Conservation (phyloP, 352 stramenopile genomes). For the Globisporangium viniferum region DNA sequence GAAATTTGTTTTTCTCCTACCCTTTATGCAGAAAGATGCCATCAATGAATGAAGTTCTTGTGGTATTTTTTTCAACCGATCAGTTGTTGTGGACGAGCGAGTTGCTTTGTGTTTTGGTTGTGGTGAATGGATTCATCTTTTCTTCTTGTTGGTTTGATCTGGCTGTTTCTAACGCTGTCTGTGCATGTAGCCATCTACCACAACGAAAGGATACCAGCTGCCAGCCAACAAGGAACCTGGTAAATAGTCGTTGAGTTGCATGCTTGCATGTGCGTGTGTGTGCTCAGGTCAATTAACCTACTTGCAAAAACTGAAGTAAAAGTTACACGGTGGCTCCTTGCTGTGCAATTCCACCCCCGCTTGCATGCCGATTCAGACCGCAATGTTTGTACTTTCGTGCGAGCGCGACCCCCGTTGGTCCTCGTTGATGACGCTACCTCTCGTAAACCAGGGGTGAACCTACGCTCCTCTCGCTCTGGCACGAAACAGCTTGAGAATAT, state of each 20-base stretch:
- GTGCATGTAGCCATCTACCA: neutral
- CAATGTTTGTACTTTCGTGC: too few species aligned
- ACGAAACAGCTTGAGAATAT: too few species aligned
- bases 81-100: neutral
- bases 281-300: neutral
- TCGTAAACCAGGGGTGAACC: too few species aligned
- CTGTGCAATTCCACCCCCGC: too few species aligned
- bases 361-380: too few species aligned
- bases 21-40: slow-evolving; percentile 9
- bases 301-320: too few species aligned
- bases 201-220: neutral
- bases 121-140: neutral
- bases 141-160: neutral
- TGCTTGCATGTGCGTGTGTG: neutral
- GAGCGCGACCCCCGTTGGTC: too few species aligned
- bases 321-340: too few species aligned
- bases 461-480: too few species aligned
- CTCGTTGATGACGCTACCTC: too few species aligned
- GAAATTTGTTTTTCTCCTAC: slow-evolving; percentile 6
- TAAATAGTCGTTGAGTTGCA: neutral
- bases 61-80: neutral
- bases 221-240: neutral
- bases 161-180: too few species aligned
- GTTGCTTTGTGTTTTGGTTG: neutral
- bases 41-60: slow-evolving; percentile 27